Base-by-base conservation (phyloP, 768 basidiomycete genomes). In the Pisolithus orientalis region DNA sequence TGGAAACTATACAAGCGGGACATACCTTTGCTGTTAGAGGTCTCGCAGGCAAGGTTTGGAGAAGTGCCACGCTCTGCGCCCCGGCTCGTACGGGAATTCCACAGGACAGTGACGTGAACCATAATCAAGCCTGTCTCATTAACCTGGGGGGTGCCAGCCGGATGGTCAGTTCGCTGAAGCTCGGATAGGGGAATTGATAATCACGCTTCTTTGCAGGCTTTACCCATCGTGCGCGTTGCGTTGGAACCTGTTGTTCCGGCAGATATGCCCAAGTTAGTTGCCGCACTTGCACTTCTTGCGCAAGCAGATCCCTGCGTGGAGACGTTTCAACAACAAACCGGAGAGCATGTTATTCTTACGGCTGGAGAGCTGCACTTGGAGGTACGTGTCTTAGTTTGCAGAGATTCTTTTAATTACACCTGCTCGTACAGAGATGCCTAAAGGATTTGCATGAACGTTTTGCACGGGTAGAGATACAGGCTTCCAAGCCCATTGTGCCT, bases 241-340 rank as follows among this genome's bases (percentile, higher is more conserved):
- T 70, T 99, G 40, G 96, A 98, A 62, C 93, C 96, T 0, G 75
- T 73, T 28, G 74, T 79, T 39, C 90, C 85, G 14, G 83, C 83
- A 6, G 92, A 98, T 63, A 88, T 98, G 83, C 85, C 83, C 1
- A 93, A 90, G 65, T 76, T 99, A 24, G 78, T 98, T 43, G 78
- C 77, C 37, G 96, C 96, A 1, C 73, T 99, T 50, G 89, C 87
- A 57, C 74, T 98, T 11, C 80, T 99, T 32, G 88, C 86, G 58
- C 94, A 97, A 64, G 87, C 94, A 4, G 96, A 98, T 71, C 95
- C 96, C 1, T 98, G 94, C 57, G 94, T 95, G 4, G 93, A 98
- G 65, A 94, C 90, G 0, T 94, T 97, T 66, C 94, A 97, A 59
- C 96, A 98, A 68, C 83, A 91, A 61, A 96, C 94, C 0, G 96